phyloP scores from a whole-genome alignment of 108 stramenopile species.

The Thalassiosira profunda region DNA sequence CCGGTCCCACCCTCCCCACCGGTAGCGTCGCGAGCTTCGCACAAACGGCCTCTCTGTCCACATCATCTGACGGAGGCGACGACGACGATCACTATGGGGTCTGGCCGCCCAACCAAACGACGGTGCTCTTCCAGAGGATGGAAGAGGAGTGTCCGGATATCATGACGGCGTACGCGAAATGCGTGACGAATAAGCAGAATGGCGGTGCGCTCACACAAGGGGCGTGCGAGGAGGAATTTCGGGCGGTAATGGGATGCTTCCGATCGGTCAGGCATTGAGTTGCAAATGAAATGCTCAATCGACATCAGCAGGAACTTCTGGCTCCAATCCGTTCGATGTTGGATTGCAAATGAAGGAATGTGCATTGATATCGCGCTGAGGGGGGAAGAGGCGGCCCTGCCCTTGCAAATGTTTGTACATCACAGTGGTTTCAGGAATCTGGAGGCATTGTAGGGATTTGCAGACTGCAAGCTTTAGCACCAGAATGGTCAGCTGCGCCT shows the following conservation, averaged over 20 bases:
- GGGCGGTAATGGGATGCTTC: constrained; percentile 41
- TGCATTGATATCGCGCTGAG: too few species aligned
- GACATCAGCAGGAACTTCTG: too few species aligned
- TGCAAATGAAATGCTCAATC: too few species aligned
- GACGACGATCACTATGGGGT: neutral
- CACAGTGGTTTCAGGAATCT: too few species aligned
- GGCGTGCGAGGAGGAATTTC: constrained; percentile 33
- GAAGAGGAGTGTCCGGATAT: constrained; percentile 36
- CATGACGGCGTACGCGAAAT: constrained; percentile 36
- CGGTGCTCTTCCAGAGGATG: constrained; percentile 34
- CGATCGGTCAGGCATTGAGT: constrained; percentile 20
- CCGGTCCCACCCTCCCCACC: constrained; percentile 47
- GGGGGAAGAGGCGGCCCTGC: too few species aligned
- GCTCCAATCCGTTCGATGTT: too few species aligned
- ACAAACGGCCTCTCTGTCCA: constrained; percentile 12
- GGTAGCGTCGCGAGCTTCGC: constrained; percentile 30
- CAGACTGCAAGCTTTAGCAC: too few species aligned
- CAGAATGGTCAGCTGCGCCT: too few species aligned
- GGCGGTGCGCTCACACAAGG: constrained; percentile 31
- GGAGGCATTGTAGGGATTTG: too few species aligned
- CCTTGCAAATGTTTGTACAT: too few species aligned
- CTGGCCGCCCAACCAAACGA: constrained; percentile 49
- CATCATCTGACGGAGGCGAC: constrained; percentile 36
- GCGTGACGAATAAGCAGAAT: constrained; percentile 48
- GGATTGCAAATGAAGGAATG: too few species aligned